phyloP scores from a whole-genome alignment of 2,329 filamentous ascomycete species.

The Cladobotryum protrusum region DNA sequence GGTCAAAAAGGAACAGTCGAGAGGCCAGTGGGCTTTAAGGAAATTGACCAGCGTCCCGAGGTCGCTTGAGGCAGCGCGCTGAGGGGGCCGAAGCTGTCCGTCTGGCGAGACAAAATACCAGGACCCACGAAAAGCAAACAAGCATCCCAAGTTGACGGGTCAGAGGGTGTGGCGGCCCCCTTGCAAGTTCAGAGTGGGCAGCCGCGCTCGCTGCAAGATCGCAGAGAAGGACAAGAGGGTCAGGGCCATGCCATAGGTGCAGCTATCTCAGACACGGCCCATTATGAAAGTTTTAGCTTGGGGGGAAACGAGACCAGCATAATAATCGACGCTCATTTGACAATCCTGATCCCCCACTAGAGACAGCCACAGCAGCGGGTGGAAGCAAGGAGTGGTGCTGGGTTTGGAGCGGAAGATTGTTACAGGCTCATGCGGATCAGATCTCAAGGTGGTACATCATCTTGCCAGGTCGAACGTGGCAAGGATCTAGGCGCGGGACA shows the following conservation, averaged over 20 bases:
- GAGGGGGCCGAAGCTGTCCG: slow-evolving; percentile 17
- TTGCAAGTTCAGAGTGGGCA: slow-evolving; percentile 19
- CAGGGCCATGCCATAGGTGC: slow-evolving; percentile 7
- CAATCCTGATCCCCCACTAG: slow-evolving; percentile 5
- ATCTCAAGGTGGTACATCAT: slow-evolving; percentile 34
- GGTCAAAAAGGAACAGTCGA: slow-evolving; percentile 1
- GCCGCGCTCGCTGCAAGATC: slow-evolving; percentile 26
- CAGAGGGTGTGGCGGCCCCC: slow-evolving; percentile 14
- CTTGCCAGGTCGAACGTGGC: slow-evolving; percentile 28
- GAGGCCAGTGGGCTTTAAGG: slow-evolving; percentile 9
- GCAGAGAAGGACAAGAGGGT: slow-evolving; percentile 20
- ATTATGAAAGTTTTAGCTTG: slow-evolving; percentile 3
- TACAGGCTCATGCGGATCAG: slow-evolving; percentile 25
- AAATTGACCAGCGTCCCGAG: slow-evolving; percentile 3
- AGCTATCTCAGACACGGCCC: slow-evolving; percentile 24
- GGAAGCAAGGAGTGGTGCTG: slow-evolving; percentile 9
- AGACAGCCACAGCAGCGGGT: slow-evolving; percentile 2
- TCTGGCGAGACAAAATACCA: slow-evolving; percentile 15
- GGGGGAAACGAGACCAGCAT: neutral
- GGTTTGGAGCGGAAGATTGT: slow-evolving; percentile 27
- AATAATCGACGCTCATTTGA: neutral
- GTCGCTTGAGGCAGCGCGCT: slow-evolving; percentile 9
- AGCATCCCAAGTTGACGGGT: slow-evolving; percentile 29
- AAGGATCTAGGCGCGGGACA: slow-evolving; percentile 10
- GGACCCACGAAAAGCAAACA: slow-evolving; percentile 19